Conservation (phyloP, 257 asterid genomes). For the Jacaranda copaia region DNA sequence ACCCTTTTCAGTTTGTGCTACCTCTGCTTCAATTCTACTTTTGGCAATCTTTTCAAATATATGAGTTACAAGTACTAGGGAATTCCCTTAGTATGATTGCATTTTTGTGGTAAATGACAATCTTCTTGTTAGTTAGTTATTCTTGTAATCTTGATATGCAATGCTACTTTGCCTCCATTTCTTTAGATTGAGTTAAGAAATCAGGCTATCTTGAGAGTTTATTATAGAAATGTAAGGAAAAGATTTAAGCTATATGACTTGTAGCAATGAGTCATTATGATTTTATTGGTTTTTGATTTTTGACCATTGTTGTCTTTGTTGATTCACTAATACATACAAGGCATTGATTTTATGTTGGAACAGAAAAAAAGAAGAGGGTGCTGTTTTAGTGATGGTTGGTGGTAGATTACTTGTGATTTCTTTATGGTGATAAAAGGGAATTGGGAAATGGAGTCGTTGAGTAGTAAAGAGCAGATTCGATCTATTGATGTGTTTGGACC, state of each 20-base stretch:
- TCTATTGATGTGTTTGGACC: conserved; percentile 69
- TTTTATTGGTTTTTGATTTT: not conserved
- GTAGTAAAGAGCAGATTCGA: conserved; percentile 35
- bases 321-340: conserved; percentile 21
- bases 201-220: not conserved
- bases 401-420: conserved; percentile 30
- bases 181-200: not conserved
- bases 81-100: too few relatives aligned
- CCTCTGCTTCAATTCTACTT: not conserved
- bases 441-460: conserved; percentile 53
- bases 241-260: not conserved
- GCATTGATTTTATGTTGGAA: conserved; percentile 18
- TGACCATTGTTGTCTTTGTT: not conserved
- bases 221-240: not conserved
- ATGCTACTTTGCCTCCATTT: not conserved
- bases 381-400: conserved; percentile 30
- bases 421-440: conserved; percentile 7
- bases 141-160: not conserved
- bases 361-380: conserved; percentile 23
- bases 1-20: not conserved
- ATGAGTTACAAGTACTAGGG: not conserved
- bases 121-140: not conserved
- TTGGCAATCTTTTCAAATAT: not conserved
- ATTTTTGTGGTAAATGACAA: not conserved
- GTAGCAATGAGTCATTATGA: not conserved